Percentiles rank a stretch among this genome's conserved stretches.
phyloP scores from a whole-genome alignment of 2,329 filamentous ascomycete species.

The Lasiodiplodia theobromae region DNA sequence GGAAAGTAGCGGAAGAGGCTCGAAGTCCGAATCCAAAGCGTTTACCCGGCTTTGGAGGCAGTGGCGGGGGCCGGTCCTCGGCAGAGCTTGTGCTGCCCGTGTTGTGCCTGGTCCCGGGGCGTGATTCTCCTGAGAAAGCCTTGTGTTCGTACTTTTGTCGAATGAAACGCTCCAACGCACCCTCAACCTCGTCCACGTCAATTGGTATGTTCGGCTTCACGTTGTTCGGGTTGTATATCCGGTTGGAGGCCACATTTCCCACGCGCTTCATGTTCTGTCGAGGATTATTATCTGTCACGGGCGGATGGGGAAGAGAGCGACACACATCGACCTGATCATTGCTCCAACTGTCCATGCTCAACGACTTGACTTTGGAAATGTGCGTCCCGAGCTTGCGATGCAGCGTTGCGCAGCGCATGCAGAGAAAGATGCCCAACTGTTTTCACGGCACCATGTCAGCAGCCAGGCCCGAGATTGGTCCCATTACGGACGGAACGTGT shows the following conservation, averaged over 20 bases:
- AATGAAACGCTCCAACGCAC: constrained; percentile 94
- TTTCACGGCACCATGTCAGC: constrained; percentile 14
- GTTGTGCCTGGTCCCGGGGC: constrained; percentile 58
- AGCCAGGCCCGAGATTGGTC: background rate
- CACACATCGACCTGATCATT: constrained; percentile 94
- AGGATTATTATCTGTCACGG: constrained; percentile 30
- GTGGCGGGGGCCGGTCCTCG: constrained; percentile 63
- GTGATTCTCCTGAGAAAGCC: constrained; percentile 52
- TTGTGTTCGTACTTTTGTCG: constrained; percentile 87
- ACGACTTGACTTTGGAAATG: constrained; percentile 96
- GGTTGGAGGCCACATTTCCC: constrained; percentile 86
- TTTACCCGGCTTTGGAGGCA: constrained; percentile 67
- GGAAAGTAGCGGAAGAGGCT: constrained; percentile 75
- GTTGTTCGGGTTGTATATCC: constrained; percentile 85
- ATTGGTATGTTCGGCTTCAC: constrained; percentile 83
- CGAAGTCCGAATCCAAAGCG: constrained; percentile 70
- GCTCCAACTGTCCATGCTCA: constrained; percentile 98
- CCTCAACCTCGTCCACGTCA: constrained; percentile 90
- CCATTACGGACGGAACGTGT: background rate
- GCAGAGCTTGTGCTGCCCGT: constrained; percentile 62
- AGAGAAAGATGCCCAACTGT: constrained; percentile 92
- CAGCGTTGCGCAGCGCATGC: constrained; percentile 94
- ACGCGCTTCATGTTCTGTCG: constrained; percentile 88
- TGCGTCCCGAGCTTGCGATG: constrained; percentile 98
- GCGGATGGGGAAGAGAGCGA: constrained; percentile 34